Evolutionary conservation across 495 filamentous ascomycete species (phyloP), one percentile per base, ranked within the genome.

Genomic region (Hypoxylon fuscum): DNA sequence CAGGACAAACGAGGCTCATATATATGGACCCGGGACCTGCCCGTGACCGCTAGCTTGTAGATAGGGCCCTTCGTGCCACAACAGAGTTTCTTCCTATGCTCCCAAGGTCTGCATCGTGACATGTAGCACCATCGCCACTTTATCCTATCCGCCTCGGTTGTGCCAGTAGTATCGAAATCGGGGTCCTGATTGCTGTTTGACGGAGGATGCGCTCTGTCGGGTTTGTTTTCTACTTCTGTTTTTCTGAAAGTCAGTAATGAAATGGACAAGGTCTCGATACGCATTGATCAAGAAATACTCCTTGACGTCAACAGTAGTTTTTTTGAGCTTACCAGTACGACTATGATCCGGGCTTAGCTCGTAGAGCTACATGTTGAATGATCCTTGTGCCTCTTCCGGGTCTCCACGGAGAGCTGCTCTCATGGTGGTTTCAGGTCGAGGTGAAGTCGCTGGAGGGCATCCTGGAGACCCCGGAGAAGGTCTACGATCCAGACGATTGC

Each of bases 61-160:
- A n/a, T n/a, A n/a, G n/a, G n/a, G n/a, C n/a, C n/a, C n/a, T n/a
- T n/a, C n/a, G n/a, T n/a, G n/a, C n/a, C n/a, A n/a, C n/a, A n/a
- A n/a, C n/a, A n/a, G n/a, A n/a, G n/a, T n/a, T n/a, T n/a, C n/a
- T n/a, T n/a, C n/a, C n/a, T n/a, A n/a, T n/a, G n/a, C n/a, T n/a
- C n/a, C n/a, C n/a, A n/a, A n/a, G n/a, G n/a, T n/a, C n/a, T n/a
- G n/a, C n/a, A n/a, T n/a, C n/a, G n/a, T n/a, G n/a, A n/a, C n/a
- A n/a, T 77, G 46, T 81, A 83, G 1, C 64, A 50, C 5, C 77
- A 73, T 12, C 80, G 76, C 79, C 80, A 81, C 21, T 70, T 64
- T 18, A 74, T 25, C n/a, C 76, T 64, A 31, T 81, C 58, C 20
- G 72, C 55, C 22, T 77, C 68, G 38, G 50, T 76, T 3, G 76